Evolutionary conservation across 2,329 filamentous ascomycete genomes (phyloP).

Genomic region (Tolypocladium pustulatum): DNA sequence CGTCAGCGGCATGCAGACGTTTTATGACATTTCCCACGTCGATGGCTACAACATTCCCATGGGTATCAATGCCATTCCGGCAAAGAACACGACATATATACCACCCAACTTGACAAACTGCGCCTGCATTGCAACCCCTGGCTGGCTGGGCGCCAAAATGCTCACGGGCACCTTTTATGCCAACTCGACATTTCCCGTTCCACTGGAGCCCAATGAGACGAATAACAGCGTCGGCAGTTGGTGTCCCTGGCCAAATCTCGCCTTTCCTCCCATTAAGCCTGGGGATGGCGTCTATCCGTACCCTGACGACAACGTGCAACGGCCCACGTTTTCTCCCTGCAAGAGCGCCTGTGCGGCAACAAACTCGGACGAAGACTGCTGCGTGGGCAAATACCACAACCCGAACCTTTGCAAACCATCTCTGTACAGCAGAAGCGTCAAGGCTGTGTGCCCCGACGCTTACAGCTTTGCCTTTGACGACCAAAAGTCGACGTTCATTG

Average conservation of each 20-base stretch:
- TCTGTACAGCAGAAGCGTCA: slow-evolving; percentile 58
- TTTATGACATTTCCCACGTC: slow-evolving; percentile 77
- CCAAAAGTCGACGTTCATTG: slow-evolving; percentile 47
- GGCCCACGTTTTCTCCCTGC: slow-evolving; percentile 68
- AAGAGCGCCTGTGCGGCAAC: slow-evolving; percentile 65
- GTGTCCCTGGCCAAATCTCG: slow-evolving; percentile 74
- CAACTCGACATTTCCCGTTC: slow-evolving; percentile 55
- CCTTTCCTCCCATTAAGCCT: slow-evolving; percentile 56
- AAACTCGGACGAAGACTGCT: slow-evolving; percentile 60
- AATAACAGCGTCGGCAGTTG: slow-evolving; percentile 50
- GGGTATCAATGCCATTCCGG: slow-evolving; percentile 49
- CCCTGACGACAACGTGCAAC: slow-evolving; percentile 61
- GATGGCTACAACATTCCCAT: slow-evolving; percentile 76
- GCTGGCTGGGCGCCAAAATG: slow-evolving; percentile 45
- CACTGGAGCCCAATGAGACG: slow-evolving; percentile 51
- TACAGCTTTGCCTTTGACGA: slow-evolving; percentile 67
- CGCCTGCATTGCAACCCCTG: slow-evolving; percentile 63
- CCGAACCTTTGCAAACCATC: slow-evolving; percentile 55
- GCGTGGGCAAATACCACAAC: slow-evolving; percentile 56
- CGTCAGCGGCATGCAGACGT: slow-evolving; percentile 49
- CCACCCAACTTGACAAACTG: slow-evolving; percentile 69
- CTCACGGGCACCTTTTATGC: slow-evolving; percentile 47
- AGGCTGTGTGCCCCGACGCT: slow-evolving; percentile 70
- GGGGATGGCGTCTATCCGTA: slow-evolving; percentile 72
- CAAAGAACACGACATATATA: slow-evolving; percentile 53